Conservation (phyloP, 352 stramenopile genomes). For the Pythium periplocum region DNA sequence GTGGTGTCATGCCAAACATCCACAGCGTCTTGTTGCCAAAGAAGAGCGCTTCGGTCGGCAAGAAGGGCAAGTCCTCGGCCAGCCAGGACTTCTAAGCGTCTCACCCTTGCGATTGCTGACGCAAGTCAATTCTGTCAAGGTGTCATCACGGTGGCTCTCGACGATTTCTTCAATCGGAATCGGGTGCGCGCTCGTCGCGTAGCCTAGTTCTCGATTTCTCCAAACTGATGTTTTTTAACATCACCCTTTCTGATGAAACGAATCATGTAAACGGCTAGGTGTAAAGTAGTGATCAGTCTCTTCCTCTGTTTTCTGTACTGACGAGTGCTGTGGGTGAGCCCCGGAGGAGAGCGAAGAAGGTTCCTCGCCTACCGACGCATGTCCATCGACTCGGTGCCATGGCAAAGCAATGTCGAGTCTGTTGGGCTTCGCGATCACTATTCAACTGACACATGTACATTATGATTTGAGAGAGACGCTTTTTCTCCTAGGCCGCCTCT, state of each 20-base stretch:
- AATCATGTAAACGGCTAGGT: constrained; percentile 2
- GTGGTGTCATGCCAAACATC: too few species aligned
- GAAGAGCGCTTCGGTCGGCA: too few species aligned
- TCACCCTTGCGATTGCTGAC: not conserved
- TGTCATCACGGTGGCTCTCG: too few species aligned
- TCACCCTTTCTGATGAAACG: constrained; percentile 14
- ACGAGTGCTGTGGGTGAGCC: not conserved
- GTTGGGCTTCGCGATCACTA: not conserved
- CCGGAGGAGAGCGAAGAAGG: not conserved
- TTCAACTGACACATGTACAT: not conserved
- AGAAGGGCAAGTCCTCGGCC: too few species aligned
- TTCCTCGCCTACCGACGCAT: too few species aligned
- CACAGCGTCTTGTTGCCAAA: too few species aligned
- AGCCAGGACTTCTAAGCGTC: too few species aligned
- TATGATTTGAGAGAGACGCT: not conserved
- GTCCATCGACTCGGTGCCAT: not conserved
- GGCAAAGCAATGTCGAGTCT: not conserved
- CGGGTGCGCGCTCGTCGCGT: not conserved
- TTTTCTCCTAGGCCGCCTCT: too few species aligned
- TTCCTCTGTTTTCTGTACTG: not conserved
- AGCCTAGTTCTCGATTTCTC: constrained; percentile 2
- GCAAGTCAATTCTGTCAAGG: too few species aligned
- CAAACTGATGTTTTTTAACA: constrained; percentile 26
- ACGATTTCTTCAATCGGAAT: too few species aligned
- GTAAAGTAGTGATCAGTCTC: not conserved